A percentile compares a stretch with the other conserved stretches of the same genome.
These are phyloP conservation scores for Piper longum DNA, from an alignment of 164 flowering plant species.

Conservation along the genomic window DNA sequence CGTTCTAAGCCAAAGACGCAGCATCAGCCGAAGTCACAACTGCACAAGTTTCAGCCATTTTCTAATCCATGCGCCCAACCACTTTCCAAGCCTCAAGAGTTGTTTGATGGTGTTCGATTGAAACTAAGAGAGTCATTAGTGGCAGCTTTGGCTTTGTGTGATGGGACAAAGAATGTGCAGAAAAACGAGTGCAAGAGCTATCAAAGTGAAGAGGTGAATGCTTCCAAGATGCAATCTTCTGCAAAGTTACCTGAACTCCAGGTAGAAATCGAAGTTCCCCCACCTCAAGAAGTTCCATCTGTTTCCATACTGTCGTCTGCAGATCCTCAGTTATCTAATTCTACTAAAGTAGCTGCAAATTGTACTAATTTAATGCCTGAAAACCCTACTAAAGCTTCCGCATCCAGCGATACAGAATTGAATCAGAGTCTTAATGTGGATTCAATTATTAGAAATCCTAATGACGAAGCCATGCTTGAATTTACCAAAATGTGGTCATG, in stretches of 20 bases:
- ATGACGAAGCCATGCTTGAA: slow-evolving; percentile 11
- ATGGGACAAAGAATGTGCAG: slow-evolving; percentile 22
- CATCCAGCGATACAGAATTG: slow-evolving; percentile 9
- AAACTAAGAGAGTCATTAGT: too few species aligned
- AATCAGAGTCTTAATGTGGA: slow-evolving; percentile 8
- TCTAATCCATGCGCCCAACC: too few species aligned
- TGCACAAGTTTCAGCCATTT: too few species aligned
- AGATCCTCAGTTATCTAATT: slow-evolving; percentile 14
- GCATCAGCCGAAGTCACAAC: too few species aligned
- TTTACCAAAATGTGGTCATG: slow-evolving; percentile 9
- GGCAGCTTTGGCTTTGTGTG: too few species aligned
- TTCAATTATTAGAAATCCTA: slow-evolving; percentile 6
- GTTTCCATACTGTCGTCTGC: slow-evolving; percentile 7
- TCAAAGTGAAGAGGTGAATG: slow-evolving; percentile 12
- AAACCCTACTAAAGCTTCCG: slow-evolving; percentile 7
- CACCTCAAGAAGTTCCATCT: slow-evolving; percentile 11
- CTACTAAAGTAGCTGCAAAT: slow-evolving; percentile 7
- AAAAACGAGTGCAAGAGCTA: slow-evolving; percentile 12
- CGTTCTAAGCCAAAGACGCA: too few species aligned
- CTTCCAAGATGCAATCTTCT: slow-evolving; percentile 2
- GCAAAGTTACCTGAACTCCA: slow-evolving; percentile 4
- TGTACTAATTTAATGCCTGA: slow-evolving; percentile 8
- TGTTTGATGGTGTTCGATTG: too few species aligned
- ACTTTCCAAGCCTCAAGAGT: too few species aligned
- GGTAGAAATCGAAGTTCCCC: neutral